Evolutionary conservation across 305 asterid genomes (phyloP).

Genomic region (Fraxinus latifolia): DNA sequence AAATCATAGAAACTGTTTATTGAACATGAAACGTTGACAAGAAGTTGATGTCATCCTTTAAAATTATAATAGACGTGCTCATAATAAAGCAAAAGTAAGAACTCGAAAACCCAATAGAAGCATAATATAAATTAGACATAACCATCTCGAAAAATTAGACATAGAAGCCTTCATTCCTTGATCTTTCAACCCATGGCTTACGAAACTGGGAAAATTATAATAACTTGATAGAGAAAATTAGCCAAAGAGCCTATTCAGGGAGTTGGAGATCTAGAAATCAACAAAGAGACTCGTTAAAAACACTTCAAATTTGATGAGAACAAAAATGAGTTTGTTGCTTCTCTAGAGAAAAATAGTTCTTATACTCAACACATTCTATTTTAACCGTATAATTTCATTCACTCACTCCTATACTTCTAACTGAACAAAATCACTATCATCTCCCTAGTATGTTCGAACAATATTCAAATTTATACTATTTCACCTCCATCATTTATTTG

Average conservation of each 20-base stretch:
- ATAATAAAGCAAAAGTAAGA: not conserved
- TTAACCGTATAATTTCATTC: no score
- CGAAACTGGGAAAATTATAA: not conserved
- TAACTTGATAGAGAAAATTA: not conserved
- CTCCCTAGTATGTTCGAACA: no score
- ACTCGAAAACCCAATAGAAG: not conserved
- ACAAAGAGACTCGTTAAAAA: not conserved
- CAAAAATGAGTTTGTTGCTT: not conserved
- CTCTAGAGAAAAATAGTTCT: conserved; percentile 11
- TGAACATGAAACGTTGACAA: not conserved
- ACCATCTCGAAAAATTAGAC: not conserved
- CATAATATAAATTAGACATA: no score
- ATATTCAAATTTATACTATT: no score
- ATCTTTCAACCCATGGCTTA: not conserved
- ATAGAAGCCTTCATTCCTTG: not conserved
- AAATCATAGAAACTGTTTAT: not conserved
- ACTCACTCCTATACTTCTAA: no score
- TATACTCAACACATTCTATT: not conserved
- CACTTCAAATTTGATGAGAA: not conserved
- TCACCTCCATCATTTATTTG: no score
- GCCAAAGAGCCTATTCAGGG: not conserved
- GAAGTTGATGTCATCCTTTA: not conserved
- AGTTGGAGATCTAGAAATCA: not conserved
- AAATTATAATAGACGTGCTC: not conserved
- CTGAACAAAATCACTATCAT: no score